phyloP scores from a whole-genome alignment of 2,329 filamentous ascomycete genomes.

The Penicillium hordei region DNA sequence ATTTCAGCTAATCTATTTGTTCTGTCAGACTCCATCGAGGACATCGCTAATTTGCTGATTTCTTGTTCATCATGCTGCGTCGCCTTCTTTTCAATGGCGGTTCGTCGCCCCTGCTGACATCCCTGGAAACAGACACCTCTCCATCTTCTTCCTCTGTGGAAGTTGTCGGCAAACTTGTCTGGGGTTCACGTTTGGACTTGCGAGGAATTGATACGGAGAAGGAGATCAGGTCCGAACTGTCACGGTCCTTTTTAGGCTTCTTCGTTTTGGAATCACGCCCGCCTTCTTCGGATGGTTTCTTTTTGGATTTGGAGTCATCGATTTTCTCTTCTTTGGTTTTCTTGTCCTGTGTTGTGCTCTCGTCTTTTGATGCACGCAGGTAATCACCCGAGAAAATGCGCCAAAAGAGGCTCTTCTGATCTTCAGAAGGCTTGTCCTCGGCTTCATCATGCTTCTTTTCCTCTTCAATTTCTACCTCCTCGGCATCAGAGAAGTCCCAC shows the following conservation, averaged over 20 bases:
- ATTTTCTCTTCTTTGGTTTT: slow-evolving; percentile 5
- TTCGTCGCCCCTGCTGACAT: slow-evolving; percentile 27
- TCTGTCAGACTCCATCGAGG: not conserved
- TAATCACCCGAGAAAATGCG: slow-evolving; percentile 30
- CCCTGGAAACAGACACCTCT: slow-evolving; percentile 21
- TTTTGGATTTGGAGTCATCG: slow-evolving; percentile 36
- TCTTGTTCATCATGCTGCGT: slow-evolving; percentile 26
- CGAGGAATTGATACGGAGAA: slow-evolving; percentile 35
- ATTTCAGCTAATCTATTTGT: not conserved
- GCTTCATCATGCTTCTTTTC: slow-evolving; percentile 42
- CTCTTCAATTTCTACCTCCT: slow-evolving; percentile 46
- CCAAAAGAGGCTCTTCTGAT: slow-evolving; percentile 26
- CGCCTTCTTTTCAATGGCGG: slow-evolving; percentile 39
- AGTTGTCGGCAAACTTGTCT: not conserved
- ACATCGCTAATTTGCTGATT: slow-evolving; percentile 5
- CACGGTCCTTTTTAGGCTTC: slow-evolving; percentile 13
- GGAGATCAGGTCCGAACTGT: slow-evolving; percentile 30
- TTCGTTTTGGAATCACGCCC: slow-evolving; percentile 9
- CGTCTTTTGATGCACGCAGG: slow-evolving; percentile 2
- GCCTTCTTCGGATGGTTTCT: slow-evolving; percentile 16
- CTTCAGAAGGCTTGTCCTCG: slow-evolving; percentile 32
- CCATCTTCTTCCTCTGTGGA: slow-evolving; percentile 13
- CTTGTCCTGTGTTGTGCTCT: not conserved
- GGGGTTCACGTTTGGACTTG: slow-evolving; percentile 11
- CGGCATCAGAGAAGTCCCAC: slow-evolving; percentile 76